These are phyloP conservation scores for Didymella segeticola DNA, from an alignment of 2,329 filamentous ascomycete species.

Conservation along the genomic window DNA sequence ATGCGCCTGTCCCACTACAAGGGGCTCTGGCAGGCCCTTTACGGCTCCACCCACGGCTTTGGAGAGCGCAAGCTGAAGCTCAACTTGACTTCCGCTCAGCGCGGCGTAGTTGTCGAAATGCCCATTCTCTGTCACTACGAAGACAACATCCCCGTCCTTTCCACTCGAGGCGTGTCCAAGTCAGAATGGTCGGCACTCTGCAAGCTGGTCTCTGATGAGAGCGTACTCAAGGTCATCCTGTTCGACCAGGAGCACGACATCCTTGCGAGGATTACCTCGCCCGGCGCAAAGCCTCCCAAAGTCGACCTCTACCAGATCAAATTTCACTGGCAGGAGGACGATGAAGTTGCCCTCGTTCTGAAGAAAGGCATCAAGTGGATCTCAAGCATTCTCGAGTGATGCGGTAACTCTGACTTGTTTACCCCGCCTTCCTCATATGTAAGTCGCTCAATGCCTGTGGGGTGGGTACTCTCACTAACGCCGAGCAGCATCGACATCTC, in stretches of 20 bases:
- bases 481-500: not conserved
- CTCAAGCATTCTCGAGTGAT: constrained; percentile 11
- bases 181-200: constrained; percentile 13
- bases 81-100: constrained; percentile 14
- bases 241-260: constrained; percentile 13
- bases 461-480: not conserved
- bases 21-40: constrained; percentile 11
- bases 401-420: not conserved
- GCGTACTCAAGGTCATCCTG: constrained; percentile 13
- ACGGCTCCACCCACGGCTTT: constrained; percentile 11
- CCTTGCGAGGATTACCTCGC: constrained; percentile 6
- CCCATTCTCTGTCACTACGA: constrained; percentile 16
- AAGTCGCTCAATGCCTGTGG: not conserved
- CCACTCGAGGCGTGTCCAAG: constrained; percentile 7
- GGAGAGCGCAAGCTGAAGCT: constrained; percentile 20
- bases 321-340: constrained; percentile 13
- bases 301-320: constrained; percentile 12
- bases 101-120: constrained; percentile 10
- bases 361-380: constrained; percentile 17
- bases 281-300: constrained; percentile 8
- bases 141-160: constrained; percentile 3
- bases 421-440: not conserved
- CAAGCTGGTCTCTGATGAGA: constrained; percentile 16
- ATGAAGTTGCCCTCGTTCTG: constrained; percentile 5
- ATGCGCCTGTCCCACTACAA: constrained; percentile 17